Conservation (phyloP, 148 eudicot genomes). For the Spergularia bocconei region DNA sequence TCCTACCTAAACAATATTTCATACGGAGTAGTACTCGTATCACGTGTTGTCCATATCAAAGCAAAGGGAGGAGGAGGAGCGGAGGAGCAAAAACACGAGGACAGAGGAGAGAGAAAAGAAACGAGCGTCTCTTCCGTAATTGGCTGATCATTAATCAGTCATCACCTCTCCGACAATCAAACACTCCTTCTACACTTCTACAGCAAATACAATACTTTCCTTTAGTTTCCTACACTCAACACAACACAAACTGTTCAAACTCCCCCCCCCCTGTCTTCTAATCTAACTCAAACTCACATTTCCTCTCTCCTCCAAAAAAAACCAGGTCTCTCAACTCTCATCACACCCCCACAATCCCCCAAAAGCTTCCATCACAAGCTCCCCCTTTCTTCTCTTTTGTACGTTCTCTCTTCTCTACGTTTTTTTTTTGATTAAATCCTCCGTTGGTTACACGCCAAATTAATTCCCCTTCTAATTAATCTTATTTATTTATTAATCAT, state of each 20-base stretch:
- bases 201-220: neutral
- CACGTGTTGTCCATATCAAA: too few species aligned
- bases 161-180: neutral
- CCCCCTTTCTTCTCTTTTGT: slow-evolving; percentile 7
- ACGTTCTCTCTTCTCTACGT: slow-evolving; percentile 1
- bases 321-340: neutral
- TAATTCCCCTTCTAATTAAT: neutral
- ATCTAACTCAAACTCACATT: neutral
- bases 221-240: too few species aligned
- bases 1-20: too few species aligned
- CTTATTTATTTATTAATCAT: too few species aligned
- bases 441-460: neutral
- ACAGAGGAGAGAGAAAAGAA: too few species aligned
- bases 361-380: too few species aligned
- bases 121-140: neutral
- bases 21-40: too few species aligned
- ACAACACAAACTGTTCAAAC: too few species aligned
- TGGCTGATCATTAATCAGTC: neutral
- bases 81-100: too few species aligned
- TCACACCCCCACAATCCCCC: neutral
- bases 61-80: too few species aligned
- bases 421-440: neutral
- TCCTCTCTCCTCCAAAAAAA: neutral
- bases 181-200: neutral
- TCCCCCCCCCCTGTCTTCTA: too few species aligned